Evolutionary conservation across 441 rosid genomes (phyloP), one percentile per base, ranked within the genome.

Genomic region (Populus trichocarpa): DNA sequence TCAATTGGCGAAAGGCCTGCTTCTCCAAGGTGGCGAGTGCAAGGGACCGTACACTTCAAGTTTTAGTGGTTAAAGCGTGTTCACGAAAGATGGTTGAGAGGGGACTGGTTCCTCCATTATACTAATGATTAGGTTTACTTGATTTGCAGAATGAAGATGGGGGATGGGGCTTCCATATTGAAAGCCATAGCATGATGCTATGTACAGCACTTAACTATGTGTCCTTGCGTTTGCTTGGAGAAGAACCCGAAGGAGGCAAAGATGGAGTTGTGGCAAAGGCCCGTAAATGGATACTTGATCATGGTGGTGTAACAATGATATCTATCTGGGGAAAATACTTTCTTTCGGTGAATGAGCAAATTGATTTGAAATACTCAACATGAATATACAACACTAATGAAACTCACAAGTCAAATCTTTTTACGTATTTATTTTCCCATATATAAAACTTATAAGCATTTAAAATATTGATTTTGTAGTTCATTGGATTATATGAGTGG

Each of bases 121-220:
- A 38, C 42, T 10, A 38, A 38, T 3, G 3, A 2, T 38, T 38
- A 38, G 42, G 42, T 0, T 9, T 38, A 0, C 1, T 38, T 9
- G 26, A 74, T 70, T 3, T 70, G 67, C 82, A 93, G 97, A 93
- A 92, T 36, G 93, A 90, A 80, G 98, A 93, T 77, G 96, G 98
- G 70, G 94, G 95, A 4, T 90, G 96, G 95, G 98, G 96, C 63
- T 75, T 93, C 20, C 96, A 91, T 57, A 35, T 93, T 14, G 96
- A 90, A 53, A 79, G 96, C 18, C 88, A 87, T 23, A 93, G 98
- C 77, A 81, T 88, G 69, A 90, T 91, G 96, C 85, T 93, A 35
- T 85, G 91, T 40, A 85, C 94, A 2, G 85, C 85, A 0, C 71
- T 90, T 2, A 90, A 87, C 75, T 90, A 92, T 81, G 79, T 92